Base-by-base conservation (phyloP, 2,329 filamentous ascomycete species). In the Sporothrix brunneoviolacea region DNA sequence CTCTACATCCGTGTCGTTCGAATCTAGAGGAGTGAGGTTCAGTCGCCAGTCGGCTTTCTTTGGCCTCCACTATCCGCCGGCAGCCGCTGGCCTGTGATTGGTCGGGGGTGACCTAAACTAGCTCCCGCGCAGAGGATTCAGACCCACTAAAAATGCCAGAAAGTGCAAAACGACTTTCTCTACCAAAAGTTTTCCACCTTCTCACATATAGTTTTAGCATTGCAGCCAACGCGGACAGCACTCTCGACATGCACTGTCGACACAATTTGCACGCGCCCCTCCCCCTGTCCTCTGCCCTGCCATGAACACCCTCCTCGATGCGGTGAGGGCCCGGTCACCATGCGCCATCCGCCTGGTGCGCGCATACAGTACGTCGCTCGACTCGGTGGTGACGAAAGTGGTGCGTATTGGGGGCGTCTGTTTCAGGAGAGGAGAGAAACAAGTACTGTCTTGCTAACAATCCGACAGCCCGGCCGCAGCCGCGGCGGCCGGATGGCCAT, bases 231-330 rank as follows among this genome's bases (percentile, higher is more conserved):
- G 10, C 24, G 24, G 24, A 28, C 24, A 28, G n/a, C 24, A 15
- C 24, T 32, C 24, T 13, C 24, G 44, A 39, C 8, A 47, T 47
- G 44, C 38, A 8, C 19, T 38, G 4, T 13, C 44, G 13, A 39
- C 28, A 28, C 28, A 12, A n/a, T 30, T 7, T 13, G 22, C 19
- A 28, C 35, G 19, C 22, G 5, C 12, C 32, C 30, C 16, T n/a
- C 15, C 16, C 13, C n/a, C 27, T 28, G 15, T 19, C 24, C 38
- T 10, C 24, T 10, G 10, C 10, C 24, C 24, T 15, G 44, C 40
- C 40, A 55, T 55, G 53, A 55, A 50, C 18, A 37, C 43, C n/a
- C 47, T 53, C 6, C 43, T 55, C 28, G 44, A 38, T 16, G 42
- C 47, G 13, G 46, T 49, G 16, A 33, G 44, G 27, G 50, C 28